Conservation (phyloP, 2,329 filamentous ascomycete species). For the Furcasterigmium sp. region DNA sequence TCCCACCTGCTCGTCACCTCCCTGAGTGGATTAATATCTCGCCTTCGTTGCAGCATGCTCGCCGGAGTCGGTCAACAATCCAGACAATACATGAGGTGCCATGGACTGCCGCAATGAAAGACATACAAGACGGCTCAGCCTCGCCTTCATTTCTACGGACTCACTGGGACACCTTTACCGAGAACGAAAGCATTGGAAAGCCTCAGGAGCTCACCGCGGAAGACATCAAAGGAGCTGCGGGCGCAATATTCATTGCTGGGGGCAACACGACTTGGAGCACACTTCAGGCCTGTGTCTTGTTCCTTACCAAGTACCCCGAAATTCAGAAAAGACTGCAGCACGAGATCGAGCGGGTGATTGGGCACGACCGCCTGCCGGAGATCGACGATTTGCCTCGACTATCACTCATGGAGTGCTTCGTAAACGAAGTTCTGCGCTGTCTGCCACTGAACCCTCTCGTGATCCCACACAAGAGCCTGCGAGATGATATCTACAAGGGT, state of each 20-base stretch:
- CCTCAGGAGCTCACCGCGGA: slow-evolving; percentile 28
- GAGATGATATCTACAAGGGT: slow-evolving; percentile 52
- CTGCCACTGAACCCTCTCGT: slow-evolving; percentile 40
- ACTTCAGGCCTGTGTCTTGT: slow-evolving; percentile 16
- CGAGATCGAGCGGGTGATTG: slow-evolving; percentile 40
- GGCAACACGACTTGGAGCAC: slow-evolving; percentile 39
- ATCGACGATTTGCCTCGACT: slow-evolving; percentile 38
- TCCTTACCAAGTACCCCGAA: slow-evolving; percentile 24
- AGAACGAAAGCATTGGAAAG: slow-evolving; percentile 14
- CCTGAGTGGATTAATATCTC: slow-evolving; percentile 25
- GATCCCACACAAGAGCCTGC: slow-evolving; percentile 47
- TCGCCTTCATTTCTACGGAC: slow-evolving; percentile 23
- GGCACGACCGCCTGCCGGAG: slow-evolving; percentile 35
- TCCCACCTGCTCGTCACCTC: slow-evolving; percentile 37
- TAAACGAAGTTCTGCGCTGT: slow-evolving; percentile 41
- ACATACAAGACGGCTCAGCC: slow-evolving; percentile 24
- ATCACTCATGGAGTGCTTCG: slow-evolving; percentile 36
- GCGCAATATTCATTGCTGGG: slow-evolving; percentile 41
- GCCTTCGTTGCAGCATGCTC: slow-evolving; percentile 16
- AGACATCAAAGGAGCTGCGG: slow-evolving; percentile 44
- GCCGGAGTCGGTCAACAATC: slow-evolving; percentile 25
- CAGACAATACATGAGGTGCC: slow-evolving; percentile 37
- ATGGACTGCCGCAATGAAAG: slow-evolving; percentile 22
- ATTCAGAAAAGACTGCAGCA: slow-evolving; percentile 40
- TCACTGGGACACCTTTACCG: slow-evolving; percentile 5